Evolutionary conservation across 352 stramenopile genomes (phyloP).

Genomic region (Phytophthora podocarpi): DNA sequence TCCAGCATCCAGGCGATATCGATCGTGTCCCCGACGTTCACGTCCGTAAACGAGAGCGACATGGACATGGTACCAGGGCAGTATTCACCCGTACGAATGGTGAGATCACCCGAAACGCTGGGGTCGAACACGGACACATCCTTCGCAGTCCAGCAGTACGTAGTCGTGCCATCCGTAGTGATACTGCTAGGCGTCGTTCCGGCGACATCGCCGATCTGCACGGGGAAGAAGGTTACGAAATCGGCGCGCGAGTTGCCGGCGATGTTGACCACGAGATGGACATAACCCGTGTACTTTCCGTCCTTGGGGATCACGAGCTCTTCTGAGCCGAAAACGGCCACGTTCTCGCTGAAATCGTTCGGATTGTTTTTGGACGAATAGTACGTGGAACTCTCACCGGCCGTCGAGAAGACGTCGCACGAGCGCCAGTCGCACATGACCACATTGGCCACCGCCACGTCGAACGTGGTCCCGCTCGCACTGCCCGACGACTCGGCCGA

Average conservation of each 20-base stretch:
- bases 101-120: constrained; percentile 53
- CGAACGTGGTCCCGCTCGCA: constrained; percentile 46
- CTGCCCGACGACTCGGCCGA: constrained; percentile 26
- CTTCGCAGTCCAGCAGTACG: constrained; percentile 72
- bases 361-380: constrained; percentile 76
- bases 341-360: constrained; percentile 59
- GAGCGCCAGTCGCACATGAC: constrained; percentile 81
- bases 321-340: constrained; percentile 63
- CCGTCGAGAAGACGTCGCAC: constrained; percentile 68
- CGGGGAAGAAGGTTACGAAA: constrained; percentile 82
- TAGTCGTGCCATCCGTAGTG: constrained; percentile 64
- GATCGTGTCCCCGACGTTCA: constrained; percentile 57
- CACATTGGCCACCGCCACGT: constrained; percentile 72
- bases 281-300: constrained; percentile 81
- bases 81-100: constrained; percentile 65
- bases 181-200: constrained; percentile 55
- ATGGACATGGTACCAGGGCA: constrained; percentile 73
- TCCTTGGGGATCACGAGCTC: constrained; percentile 78
- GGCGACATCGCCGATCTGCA: constrained; percentile 70
- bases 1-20: constrained; percentile 69
- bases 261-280: constrained; percentile 71
- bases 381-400: constrained; percentile 50
- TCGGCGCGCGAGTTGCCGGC: constrained; percentile 67
- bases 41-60: constrained; percentile 53
- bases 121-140: constrained; percentile 69